Evolutionary conservation across 805 yeast genomes (phyloP).

Genomic region (Ogataea minuta): DNA sequence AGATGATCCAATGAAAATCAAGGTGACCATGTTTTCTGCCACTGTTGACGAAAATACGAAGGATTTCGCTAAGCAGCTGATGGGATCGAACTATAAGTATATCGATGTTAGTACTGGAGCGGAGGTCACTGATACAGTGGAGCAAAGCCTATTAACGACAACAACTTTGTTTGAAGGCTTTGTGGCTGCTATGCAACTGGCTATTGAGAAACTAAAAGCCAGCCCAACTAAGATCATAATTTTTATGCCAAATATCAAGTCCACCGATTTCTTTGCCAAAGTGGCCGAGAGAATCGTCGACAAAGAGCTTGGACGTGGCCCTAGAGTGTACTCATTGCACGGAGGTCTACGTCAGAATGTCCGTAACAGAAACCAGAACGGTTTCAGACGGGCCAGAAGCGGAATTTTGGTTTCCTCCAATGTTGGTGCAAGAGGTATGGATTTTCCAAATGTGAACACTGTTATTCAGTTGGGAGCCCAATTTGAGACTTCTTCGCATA

Average conservation of each 20-base stretch:
- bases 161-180: slow-evolving; percentile 55
- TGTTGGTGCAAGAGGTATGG: slow-evolving; percentile 97
- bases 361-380: slow-evolving; percentile 42
- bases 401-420: slow-evolving; percentile 81
- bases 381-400: slow-evolving; percentile 34
- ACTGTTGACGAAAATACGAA: slow-evolving; percentile 73
- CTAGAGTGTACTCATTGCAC: slow-evolving; percentile 43
- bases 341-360: slow-evolving; percentile 71
- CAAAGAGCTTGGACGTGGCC: slow-evolving; percentile 15
- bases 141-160: slow-evolving; percentile 61
- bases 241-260: slow-evolving; percentile 74
- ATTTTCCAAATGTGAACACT: slow-evolving; percentile 82
- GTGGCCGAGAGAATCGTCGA: slow-evolving; percentile 32
- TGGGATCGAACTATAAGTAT: slow-evolving; percentile 52
- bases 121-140: slow-evolving; percentile 70
- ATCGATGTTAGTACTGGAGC: slow-evolving; percentile 74
- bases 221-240: slow-evolving; percentile 71
- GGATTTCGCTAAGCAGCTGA: slow-evolving; percentile 56
- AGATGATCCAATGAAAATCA: slow-evolving; percentile 40
- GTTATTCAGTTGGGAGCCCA: slow-evolving; percentile 85
- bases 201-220: slow-evolving; percentile 36
- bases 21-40: slow-evolving; percentile 82
- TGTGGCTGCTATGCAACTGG: slow-evolving; percentile 53
- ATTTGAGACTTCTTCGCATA: slow-evolving; percentile 69
- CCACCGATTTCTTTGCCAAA: slow-evolving; percentile 56